phyloP scores from a whole-genome alignment of 805 yeast genomes.

The Yamadazyma philogaea region DNA sequence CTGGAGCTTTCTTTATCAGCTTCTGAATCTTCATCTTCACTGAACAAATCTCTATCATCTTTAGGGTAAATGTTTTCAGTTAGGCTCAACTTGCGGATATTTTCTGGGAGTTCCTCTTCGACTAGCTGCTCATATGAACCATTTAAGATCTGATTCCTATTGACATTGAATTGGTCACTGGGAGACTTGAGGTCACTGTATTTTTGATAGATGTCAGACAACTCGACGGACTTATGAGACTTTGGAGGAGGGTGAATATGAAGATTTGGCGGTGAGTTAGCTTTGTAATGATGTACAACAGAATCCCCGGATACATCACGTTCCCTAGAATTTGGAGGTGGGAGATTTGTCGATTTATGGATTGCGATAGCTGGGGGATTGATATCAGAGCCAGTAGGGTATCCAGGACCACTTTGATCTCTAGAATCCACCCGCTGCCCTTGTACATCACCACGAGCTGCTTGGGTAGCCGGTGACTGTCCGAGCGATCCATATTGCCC shows the following conservation, averaged over 20 bases:
- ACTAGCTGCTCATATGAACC: slow-evolving; percentile 34
- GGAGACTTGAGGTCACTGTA: slow-evolving; percentile 39
- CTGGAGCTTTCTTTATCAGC: slow-evolving; percentile 14
- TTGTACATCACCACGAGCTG: not conserved
- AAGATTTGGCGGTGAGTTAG: slow-evolving; percentile 9
- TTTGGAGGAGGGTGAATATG: slow-evolving; percentile 12
- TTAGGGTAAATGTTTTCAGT: slow-evolving; percentile 32
- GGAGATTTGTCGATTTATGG: not conserved
- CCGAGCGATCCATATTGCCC: not conserved
- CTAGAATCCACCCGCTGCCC: too few species aligned
- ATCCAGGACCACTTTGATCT: not conserved
- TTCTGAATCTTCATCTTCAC: slow-evolving; percentile 27
- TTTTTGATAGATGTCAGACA: slow-evolving; percentile 43
- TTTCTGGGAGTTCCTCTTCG: slow-evolving; percentile 33
- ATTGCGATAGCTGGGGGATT: not conserved
- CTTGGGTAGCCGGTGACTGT: not conserved
- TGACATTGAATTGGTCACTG: slow-evolving; percentile 34
- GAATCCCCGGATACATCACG: slow-evolving; percentile 14
- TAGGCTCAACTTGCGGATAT: slow-evolving; percentile 27
- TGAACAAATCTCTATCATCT: slow-evolving; percentile 35
- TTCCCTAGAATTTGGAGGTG: not conserved
- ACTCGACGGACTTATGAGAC: slow-evolving; percentile 35
- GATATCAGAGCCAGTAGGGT: not conserved
- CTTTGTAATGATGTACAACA: slow-evolving; percentile 12
- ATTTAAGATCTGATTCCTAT: slow-evolving; percentile 35